phyloP scores from a whole-genome alignment of 1,284 basidiomycete species.

The Ceratobasidium sp. region DNA sequence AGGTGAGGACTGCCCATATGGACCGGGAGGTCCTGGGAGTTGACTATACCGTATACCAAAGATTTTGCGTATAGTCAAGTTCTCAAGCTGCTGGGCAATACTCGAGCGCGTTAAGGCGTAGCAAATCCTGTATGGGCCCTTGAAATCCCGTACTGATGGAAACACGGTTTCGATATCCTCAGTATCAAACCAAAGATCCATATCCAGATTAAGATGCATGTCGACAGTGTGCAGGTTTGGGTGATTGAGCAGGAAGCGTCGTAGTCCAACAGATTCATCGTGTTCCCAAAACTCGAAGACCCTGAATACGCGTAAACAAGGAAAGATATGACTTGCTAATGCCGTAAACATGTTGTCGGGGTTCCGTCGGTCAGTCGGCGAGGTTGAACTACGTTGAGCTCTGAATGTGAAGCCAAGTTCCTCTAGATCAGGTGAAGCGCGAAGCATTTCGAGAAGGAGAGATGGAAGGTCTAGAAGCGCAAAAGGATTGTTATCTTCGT shows the following conservation, averaged over 20 bases:
- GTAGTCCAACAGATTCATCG: not conserved
- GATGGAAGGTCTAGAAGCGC: not conserved
- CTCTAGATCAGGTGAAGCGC: not conserved
- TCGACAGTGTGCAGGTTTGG: not conserved
- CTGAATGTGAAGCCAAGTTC: not conserved
- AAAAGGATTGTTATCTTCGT: too few species aligned
- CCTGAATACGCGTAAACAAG: not conserved
- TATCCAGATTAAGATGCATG: not conserved
- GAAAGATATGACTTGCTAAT: not conserved
- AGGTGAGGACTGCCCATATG: not conserved
- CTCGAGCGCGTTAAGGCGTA: not conserved
- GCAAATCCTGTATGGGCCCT: not conserved
- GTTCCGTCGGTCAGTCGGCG: not conserved
- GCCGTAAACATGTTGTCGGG: not conserved
- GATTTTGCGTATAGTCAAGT: not conserved
- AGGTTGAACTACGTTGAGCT: not conserved
- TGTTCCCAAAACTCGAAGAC: not conserved
- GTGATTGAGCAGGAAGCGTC: not conserved
- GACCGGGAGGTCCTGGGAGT: not conserved
- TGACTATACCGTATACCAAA: not conserved
- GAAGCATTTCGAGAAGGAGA: not conserved
- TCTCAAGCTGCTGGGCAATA: not conserved
- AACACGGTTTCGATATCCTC: not conserved
- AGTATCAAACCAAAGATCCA: not conserved
- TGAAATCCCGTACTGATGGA: not conserved